phyloP scores from a whole-genome alignment of 179 eudicot species.

The Actinidia chinensis region DNA sequence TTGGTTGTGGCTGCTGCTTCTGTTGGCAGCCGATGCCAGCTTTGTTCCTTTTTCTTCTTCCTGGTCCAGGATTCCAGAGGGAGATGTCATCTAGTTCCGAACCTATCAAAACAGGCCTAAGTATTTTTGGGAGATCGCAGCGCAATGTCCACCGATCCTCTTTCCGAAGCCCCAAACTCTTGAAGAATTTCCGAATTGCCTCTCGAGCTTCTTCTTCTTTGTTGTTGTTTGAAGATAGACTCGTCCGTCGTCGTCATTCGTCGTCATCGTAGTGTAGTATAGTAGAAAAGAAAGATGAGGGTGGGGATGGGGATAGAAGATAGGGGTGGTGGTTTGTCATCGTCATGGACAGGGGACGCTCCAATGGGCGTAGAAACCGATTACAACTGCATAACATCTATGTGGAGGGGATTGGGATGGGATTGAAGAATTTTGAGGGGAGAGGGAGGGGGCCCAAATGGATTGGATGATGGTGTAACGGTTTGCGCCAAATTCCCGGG shows the following conservation, averaged over 20 bases:
- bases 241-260: background rate
- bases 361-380: too few relatives aligned
- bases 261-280: background rate
- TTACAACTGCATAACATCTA: too few relatives aligned
- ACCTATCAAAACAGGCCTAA: slow-evolving; percentile 65
- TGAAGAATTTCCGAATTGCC: slow-evolving; percentile 43
- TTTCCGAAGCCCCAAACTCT: slow-evolving; percentile 48
- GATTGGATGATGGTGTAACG: too few relatives aligned
- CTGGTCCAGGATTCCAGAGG: slow-evolving; percentile 46
- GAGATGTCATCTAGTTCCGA: slow-evolving; percentile 53
- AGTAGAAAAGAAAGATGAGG: too few relatives aligned
- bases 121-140: slow-evolving; percentile 50
- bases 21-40: too few relatives aligned
- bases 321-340: background rate
- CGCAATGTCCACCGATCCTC: slow-evolving; percentile 42
- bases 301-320: too few relatives aligned
- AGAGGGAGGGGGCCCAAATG: too few relatives aligned
- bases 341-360: background rate
- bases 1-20: background rate
- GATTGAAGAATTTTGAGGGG: too few relatives aligned
- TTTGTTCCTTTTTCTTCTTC: slow-evolving; percentile 9
- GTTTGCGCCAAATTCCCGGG: too few relatives aligned
- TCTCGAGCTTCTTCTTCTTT: slow-evolving; percentile 26
- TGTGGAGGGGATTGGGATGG: too few relatives aligned
- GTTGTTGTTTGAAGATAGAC: too few relatives aligned